Evolutionary conservation across 129 eudicot genomes (phyloP).

Genomic region (Tanacetum coccineum): DNA sequence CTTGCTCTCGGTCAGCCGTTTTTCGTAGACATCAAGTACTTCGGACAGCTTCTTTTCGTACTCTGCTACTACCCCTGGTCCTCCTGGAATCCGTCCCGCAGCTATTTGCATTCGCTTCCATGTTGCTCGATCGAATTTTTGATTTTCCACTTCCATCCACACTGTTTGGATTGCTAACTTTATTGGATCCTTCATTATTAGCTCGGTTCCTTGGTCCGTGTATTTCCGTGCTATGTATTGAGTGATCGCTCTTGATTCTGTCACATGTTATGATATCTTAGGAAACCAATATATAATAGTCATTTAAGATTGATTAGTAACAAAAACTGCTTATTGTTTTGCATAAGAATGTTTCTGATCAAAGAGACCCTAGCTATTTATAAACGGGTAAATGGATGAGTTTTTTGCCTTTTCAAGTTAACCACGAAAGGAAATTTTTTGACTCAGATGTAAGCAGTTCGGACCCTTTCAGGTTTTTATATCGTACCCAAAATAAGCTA

Average conservation of each 20-base stretch:
- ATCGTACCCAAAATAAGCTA: too few relatives aligned
- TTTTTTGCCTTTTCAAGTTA: too few relatives aligned
- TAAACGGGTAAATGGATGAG: too few relatives aligned
- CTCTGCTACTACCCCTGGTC: constrained; percentile 21
- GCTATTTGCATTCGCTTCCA: constrained; percentile 28
- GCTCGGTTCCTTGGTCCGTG: constrained; percentile 39
- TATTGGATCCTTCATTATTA: constrained; percentile 33
- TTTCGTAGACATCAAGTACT: constrained; percentile 52
- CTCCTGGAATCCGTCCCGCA: constrained; percentile 18
- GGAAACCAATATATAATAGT: too few relatives aligned
- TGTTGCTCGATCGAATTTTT: constrained; percentile 27
- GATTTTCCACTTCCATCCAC: constrained; percentile 36
- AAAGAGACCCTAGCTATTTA: too few relatives aligned
- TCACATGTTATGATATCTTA: not conserved
- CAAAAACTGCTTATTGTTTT: not conserved
- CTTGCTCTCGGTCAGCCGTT: constrained; percentile 36
- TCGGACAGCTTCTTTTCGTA: constrained; percentile 32
- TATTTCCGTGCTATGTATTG: constrained; percentile 42
- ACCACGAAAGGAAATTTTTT: too few relatives aligned
- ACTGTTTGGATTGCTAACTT: constrained; percentile 31
- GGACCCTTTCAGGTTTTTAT: too few relatives aligned
- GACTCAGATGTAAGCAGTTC: too few relatives aligned
- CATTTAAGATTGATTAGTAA: too few relatives aligned
- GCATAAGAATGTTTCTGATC: too few relatives aligned
- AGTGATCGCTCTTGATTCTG: constrained; percentile 54